Evolutionary conservation across 305 asterid genomes (phyloP), one percentile per base, ranked within the genome.

Genomic region (Fraxinus paxiana): DNA sequence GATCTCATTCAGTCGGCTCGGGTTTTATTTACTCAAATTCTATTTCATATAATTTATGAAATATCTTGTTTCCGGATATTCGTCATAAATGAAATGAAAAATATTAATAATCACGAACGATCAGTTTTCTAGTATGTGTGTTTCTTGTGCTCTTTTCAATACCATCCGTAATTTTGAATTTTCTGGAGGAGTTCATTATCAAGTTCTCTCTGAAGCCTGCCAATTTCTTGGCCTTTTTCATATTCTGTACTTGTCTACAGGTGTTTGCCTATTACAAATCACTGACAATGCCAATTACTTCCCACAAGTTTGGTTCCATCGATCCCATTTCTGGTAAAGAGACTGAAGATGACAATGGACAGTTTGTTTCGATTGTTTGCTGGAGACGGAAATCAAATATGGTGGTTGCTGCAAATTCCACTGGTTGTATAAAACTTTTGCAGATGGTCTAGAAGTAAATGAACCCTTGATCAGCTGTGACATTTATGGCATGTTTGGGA

Each of bases 341-440:
- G 84, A 91, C 92, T 2, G 95, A 90, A 79, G 91, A 91, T 17
- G 94, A 87, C 84, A 93, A 90, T 38, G 97, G 94, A 33, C 97
- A 90, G 85, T 95, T 95, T 77, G 96, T 95, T 85, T 92, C 99
- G 2, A 94, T 95, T 70, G 99, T 94, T 80, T 95, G 99, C 82
- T 95, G 97, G 98, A 92, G 99, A 86, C 87, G 75, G 24, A 95
- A 95, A 79, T 93, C 99, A 41, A 86, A 92, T 79, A 89, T 84
- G 91, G 97, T 94, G 37, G 89, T 91, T 73, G 92, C 97, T 79
- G 98, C 99, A 76, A 95, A 91, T 87, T 95, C 99, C 79, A 86
- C 90, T 13, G 99, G 99, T 8, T 90, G 92, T 81, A 91, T 95
- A 86, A 95, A 93, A 85, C 90, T 95, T 34, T 82, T 95, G 24